Percentiles rank a stretch among this genome's conserved stretches.
phyloP scores from a whole-genome alignment of 805 yeast species.

The Pichia rugopelliculosa region DNA sequence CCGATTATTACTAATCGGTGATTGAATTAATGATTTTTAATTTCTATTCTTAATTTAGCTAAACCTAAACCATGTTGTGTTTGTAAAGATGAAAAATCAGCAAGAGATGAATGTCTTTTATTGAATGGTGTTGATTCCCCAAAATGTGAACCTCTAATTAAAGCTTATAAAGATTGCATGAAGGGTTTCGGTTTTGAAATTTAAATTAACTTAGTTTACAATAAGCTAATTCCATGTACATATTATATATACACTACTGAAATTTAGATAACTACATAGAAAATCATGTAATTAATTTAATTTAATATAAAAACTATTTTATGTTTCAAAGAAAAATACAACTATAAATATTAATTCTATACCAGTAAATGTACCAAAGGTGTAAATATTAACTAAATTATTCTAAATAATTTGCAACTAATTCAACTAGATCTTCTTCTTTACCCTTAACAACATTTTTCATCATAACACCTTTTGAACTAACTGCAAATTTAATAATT shows the following conservation, averaged over 20 bases:
- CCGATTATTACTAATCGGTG: not conserved
- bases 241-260: not conserved
- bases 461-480: slow-evolving; percentile 43
- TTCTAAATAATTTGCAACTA: slow-evolving; percentile 45
- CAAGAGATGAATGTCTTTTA: slow-evolving; percentile 82
- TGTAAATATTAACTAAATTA: slow-evolving; percentile 13
- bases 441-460: slow-evolving; percentile 54
- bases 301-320: not conserved
- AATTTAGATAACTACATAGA: too few relatives aligned
- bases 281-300: not conserved
- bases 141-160: slow-evolving; percentile 67
- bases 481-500: slow-evolving; percentile 40
- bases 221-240: not conserved
- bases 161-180: slow-evolving; percentile 81
- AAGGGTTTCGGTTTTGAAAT: slow-evolving; percentile 77
- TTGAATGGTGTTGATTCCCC: slow-evolving; percentile 77
- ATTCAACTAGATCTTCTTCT: slow-evolving; percentile 39
- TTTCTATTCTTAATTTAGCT: slow-evolving; percentile 12
- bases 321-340: not conserved
- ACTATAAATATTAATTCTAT: not conserved
- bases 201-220: slow-evolving; percentile 12
- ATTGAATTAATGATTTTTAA: not conserved
- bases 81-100: slow-evolving; percentile 54
- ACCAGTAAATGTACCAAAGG: not conserved
- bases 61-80: slow-evolving; percentile 97